Evolutionary conservation across 352 stramenopile species (phyloP).

Genomic region (Globisporangium mamillatum): DNA sequence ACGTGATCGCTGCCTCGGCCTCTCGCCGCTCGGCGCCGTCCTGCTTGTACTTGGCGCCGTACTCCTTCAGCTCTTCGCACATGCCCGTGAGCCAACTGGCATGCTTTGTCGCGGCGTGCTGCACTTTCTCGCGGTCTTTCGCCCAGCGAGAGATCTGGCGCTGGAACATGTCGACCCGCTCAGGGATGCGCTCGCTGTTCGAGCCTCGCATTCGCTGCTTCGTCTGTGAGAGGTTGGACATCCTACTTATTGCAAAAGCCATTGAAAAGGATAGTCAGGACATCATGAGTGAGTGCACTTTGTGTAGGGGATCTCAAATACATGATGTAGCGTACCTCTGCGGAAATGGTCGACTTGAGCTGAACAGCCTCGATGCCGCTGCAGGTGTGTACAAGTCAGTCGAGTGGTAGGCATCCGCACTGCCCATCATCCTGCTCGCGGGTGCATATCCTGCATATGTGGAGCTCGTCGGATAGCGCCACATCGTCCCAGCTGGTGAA

Average conservation of each 20-base stretch:
- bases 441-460: background rate
- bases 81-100: constrained; percentile 57
- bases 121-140: constrained; percentile 51
- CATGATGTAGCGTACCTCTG: constrained; percentile 1
- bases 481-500: background rate
- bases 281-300: background rate
- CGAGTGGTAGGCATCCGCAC: constrained; percentile 3
- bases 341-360: constrained; percentile 9
- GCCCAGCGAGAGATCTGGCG: constrained; percentile 64
- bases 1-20: constrained; percentile 18
- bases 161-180: constrained; percentile 33
- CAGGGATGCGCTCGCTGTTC: constrained; percentile 18
- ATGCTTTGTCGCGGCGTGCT: constrained; percentile 57
- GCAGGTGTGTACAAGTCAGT: constrained; percentile 3
- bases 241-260: constrained; percentile 1
- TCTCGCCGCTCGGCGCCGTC: constrained; percentile 15
- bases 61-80: constrained; percentile 62
- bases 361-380: constrained; percentile 9
- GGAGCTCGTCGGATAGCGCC: constrained; percentile 12
- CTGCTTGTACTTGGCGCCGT: constrained; percentile 45
- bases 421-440: background rate
- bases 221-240: constrained; percentile 14
- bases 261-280: background rate
- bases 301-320: background rate
- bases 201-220: constrained; percentile 4